Conservation (phyloP, 352 stramenopile genomes). For the Globisporangium takayamanum region DNA sequence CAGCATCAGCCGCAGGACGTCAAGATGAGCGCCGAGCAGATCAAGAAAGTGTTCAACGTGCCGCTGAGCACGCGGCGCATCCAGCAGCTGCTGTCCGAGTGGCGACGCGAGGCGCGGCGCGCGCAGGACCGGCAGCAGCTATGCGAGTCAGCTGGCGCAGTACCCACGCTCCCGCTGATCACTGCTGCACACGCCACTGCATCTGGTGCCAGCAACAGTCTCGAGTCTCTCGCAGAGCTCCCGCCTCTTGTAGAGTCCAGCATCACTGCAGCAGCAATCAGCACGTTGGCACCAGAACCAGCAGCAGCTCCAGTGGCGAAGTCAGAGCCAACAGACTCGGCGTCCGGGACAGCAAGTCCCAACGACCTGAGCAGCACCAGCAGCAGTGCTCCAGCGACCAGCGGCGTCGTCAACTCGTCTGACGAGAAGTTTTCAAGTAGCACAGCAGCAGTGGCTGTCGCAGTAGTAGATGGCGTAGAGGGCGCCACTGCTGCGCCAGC, state of each 20-base stretch:
- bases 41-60: slow-evolving; percentile 40
- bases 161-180: neutral
- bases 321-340: neutral
- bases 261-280: neutral
- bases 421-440: too few relatives aligned
- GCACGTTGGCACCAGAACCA: neutral
- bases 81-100: slow-evolving; percentile 49
- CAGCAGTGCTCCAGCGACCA: too few relatives aligned
- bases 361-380: too few relatives aligned
- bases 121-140: slow-evolving; percentile 20
- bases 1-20: neutral
- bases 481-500: too few relatives aligned
- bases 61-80: slow-evolving; percentile 47
- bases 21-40: slow-evolving; percentile 41
- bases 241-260: too few relatives aligned
- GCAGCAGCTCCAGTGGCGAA: neutral
- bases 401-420: neutral
- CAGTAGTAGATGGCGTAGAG: neutral
- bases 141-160: neutral
- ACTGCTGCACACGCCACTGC: neutral
- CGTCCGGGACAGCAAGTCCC: neutral
- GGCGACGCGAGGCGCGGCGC: slow-evolving; percentile 28
- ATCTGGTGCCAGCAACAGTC: neutral
- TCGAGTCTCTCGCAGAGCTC: neutral
- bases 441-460: neutral